Base-by-base conservation (phyloP, 1,139 yeast species). In the Pichia sp. region DNA sequence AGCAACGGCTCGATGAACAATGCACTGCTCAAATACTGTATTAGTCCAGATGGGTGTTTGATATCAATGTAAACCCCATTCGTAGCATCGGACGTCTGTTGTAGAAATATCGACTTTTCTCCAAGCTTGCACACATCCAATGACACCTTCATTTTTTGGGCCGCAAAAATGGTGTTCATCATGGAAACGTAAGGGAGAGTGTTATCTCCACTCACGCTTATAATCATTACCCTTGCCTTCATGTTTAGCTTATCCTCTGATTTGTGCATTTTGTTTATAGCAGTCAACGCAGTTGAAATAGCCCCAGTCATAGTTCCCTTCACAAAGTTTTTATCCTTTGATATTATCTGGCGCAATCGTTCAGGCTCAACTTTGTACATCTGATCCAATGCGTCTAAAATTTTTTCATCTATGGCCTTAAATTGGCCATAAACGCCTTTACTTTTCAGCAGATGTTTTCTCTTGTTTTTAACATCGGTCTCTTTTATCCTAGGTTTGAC, bases 31-130 rank as follows among this genome's bases (percentile, higher is more conserved):
- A 85, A 68, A 62, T 83, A 83, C 64, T 91, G 97, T 3, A 91
- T 79, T 44, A 93, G 71, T 0, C 96, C 98, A 47, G 75, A 72
- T 1, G 95, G 87, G 51, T 85, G 80, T n/a, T 78, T 78, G 28
- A 91, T 77, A 56, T 80, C 85, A 59, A 91, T 74, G 64, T 91
- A 95, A 0, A 90, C 83, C 3, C 99, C 99, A 58, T 84, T 81
- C 0, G 99, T 93, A 13, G 96, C 93, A 70, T 95, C 99, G 0
- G 96, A 80, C 0, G 99, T 97, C 66, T 95, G 99, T 65, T 95
- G 99, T 53, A 95, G 70, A 63, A 90, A 91, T 1, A 95, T 87
- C 2, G 96, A 85, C 58, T 83, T 79, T 16, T 74, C 73, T 1
- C 93, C 93, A 46, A 95, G 72, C 65, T 91, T 90, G 55, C 95